Evolutionary conservation across 192 early-diverging fungal species (phyloP), one percentile per base, ranked within the genome.

Genomic region (Coemansia sp.): DNA sequence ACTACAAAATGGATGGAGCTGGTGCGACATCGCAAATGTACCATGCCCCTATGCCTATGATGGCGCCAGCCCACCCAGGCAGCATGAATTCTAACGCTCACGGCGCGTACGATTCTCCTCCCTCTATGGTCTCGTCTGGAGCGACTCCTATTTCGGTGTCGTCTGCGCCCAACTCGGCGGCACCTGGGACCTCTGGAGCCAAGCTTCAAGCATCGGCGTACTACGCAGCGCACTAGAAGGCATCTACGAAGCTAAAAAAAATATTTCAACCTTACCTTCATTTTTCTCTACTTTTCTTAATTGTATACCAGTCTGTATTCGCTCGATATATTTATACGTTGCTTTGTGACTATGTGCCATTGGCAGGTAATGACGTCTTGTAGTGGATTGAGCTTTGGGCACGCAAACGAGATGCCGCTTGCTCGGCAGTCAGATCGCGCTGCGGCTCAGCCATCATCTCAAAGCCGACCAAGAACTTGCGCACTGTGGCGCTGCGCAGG

Each of bases 381-480:
- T 73, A 73, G 35, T 73, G 64, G 32, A 43, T 32, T 16, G 41
- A 76, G 16, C 87, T 85, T 45, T 85, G 87, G 6, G 77, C 83
- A 1, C 87, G 80, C 61, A 98, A 80, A 22, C 89, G 76, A 15
- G 83, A 78, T 18, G 94, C 94, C 11, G 95, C 94, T 75, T 96
- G 91, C 67, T 98, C 97, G 11, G 97, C 88, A 1, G 97, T 97
- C 62, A 98, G 73, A 72, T 98, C 97, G 41, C 97, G 89, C 77
- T 97, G 95, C 5, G 94, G 87, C 71, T 97, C 93, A 16, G 87
- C 97, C 64, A 98, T 71, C 86, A 98, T 91, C 77, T 98, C 97
- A 73, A 93, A 98, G 3, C 92, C 97, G 12, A 99, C 97, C 53
- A 97, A 83, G 72, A 97, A 99, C 81, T 99, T 99, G 63, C 92